Base-by-base conservation (phyloP, 345 rosid genomes). In the Arabidopsis thaliana region DNA sequence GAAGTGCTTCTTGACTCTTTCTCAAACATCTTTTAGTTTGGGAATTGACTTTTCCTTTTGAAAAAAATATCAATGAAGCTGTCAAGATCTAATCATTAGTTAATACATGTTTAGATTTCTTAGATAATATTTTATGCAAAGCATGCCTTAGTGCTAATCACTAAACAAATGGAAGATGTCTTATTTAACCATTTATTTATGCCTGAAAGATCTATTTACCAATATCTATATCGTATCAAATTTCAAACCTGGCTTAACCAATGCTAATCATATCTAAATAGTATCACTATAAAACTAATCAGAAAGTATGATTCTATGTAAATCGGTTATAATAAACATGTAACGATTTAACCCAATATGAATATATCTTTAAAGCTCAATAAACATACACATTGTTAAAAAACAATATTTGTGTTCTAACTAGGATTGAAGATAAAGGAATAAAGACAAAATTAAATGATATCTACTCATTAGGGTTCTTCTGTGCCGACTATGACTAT, bases 1-100 rank as follows among this genome's bases (percentile, higher is more conserved):
- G 67, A 70, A 77, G 76, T 77, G 80, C 67, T 8, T 64, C 80
- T 70, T 77, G 80, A 77, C 80, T 77, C 80, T 70, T 70, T 77
- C 75, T 63, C 65, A 56, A 70, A 69, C 36, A 53, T 62, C 42
- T 76, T 53, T 69, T 25, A 53, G 51, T 53, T 70, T 63, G 45
- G 41, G 60, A 56, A 53, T 64, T 77, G 76, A 77, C 71, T 70
- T 77, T 77, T 62, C 7, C 62, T 69, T 69, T 52, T 7, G 5
- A 44, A 55, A 63, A 74, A 56, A 53, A 9, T 44, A 61, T 69
- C 65, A 62, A 20, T 56, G 23, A 63, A 71, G 76, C 76, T 77
- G 72, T 77, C 76, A 4, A 22, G 32, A 77, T 77, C 67, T 77
- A 71, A 71, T 64, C 72, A 71, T 71, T 77, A 57, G 72, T 71